phyloP scores from a whole-genome alignment of 2,329 filamentous ascomycete species.

The Botrytis fragariae region DNA sequence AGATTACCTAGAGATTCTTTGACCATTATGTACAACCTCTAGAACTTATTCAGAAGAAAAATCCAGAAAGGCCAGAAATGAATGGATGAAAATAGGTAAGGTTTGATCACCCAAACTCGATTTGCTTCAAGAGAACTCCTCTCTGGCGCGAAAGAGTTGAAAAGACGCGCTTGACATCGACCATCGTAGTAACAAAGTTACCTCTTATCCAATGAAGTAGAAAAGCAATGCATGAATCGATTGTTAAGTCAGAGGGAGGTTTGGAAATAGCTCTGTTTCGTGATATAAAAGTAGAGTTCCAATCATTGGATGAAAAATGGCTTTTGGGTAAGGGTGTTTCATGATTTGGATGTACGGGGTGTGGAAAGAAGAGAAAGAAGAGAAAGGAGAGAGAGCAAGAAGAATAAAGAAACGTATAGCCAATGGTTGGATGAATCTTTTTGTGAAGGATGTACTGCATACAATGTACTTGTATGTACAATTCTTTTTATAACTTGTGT shows the following conservation, averaged over 20 bases:
- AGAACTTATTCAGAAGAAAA: neutral
- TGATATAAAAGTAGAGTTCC: constrained; percentile 13
- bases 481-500: neutral
- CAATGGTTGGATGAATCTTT: neutral
- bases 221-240: constrained; percentile 3
- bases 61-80: constrained; percentile 23
- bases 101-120: constrained; percentile 15
- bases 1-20: neutral
- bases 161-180: constrained; percentile 21
- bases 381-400: neutral
- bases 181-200: constrained; percentile 15
- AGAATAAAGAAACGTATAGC: neutral
- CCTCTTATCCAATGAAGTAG: neutral
- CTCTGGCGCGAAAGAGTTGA: constrained; percentile 20
- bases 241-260: neutral
- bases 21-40: neutral
- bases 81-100: constrained; percentile 27
- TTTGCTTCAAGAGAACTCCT: constrained; percentile 12
- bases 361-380: neutral
- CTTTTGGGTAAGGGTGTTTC: constrained; percentile 29
- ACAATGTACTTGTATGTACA: neutral
- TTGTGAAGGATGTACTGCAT: neutral
- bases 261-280: constrained; percentile 28
- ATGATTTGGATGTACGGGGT: constrained; percentile 15
- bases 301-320: constrained; percentile 32